Percentiles rank a stretch among this genome's conserved stretches.
These are phyloP conservation scores for Gracilariopsis chorda DNA, from an alignment of 23 red algal species.

Conservation along the genomic window DNA sequence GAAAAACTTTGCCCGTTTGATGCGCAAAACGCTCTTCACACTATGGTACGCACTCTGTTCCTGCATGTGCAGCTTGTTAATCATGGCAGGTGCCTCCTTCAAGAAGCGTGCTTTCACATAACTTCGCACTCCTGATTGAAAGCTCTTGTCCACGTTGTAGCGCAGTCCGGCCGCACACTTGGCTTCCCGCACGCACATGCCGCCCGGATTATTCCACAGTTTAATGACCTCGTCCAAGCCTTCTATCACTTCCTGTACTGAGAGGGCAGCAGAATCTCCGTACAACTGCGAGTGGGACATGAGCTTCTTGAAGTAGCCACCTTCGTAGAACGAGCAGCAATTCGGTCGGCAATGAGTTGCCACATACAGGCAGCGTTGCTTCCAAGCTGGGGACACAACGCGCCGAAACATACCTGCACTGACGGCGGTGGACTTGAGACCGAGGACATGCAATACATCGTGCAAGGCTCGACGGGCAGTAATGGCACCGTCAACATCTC, in stretches of 20 bases:
- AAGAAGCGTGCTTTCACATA: slow-evolving; percentile 40
- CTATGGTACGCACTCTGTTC: slow-evolving; percentile 14
- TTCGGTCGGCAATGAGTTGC: not conserved
- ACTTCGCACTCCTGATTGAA: slow-evolving; percentile 48
- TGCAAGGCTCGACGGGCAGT: slow-evolving; percentile 16
- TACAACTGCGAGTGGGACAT: slow-evolving; percentile 44
- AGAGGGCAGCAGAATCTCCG: slow-evolving; percentile 6
- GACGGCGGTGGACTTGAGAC: not conserved
- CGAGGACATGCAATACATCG: slow-evolving; percentile 13
- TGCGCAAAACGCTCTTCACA: slow-evolving; percentile 3
- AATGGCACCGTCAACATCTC: slow-evolving; percentile 49
- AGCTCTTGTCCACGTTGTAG: slow-evolving; percentile 52
- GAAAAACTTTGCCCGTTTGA: slow-evolving; percentile 14
- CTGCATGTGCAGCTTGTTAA: not conserved
- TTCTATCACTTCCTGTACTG: slow-evolving; percentile 37
- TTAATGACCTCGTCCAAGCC: slow-evolving; percentile 56
- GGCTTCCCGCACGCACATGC: slow-evolving; percentile 55
- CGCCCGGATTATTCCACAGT: slow-evolving; percentile 43
- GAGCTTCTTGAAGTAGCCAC: slow-evolving; percentile 58
- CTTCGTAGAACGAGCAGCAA: slow-evolving; percentile 50
- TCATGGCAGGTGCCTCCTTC: slow-evolving; percentile 1
- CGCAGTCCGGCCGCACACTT: slow-evolving; percentile 48
- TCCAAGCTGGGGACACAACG: slow-evolving; percentile 40
- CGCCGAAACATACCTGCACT: slow-evolving; percentile 16
- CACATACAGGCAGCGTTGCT: slow-evolving; percentile 25